These are phyloP conservation scores for Yarrowia deformans DNA, from an alignment of 805 yeast species.

Conservation along the genomic window DNA sequence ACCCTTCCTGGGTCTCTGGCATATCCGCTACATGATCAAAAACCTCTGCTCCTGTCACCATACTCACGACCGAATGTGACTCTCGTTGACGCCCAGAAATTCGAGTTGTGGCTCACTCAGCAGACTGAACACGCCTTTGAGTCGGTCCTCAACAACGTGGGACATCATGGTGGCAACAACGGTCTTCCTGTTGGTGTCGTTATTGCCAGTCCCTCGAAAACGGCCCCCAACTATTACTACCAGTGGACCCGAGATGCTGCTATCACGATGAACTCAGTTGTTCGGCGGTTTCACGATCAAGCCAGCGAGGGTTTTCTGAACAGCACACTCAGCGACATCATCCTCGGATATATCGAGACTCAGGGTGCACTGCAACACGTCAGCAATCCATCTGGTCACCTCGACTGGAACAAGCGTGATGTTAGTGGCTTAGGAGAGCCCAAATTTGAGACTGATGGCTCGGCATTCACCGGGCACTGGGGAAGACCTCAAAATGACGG, in stretches of 20 bases:
- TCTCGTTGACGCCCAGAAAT: conserved; percentile 16
- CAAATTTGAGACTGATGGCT: conserved; percentile 73
- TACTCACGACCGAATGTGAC: conserved; percentile 21
- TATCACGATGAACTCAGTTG: conserved; percentile 64
- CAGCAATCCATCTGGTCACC: conserved; percentile 72
- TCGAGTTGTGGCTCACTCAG: conserved; percentile 16
- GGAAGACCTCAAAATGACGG: conserved; percentile 98
- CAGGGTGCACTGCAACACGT: conserved; percentile 67
- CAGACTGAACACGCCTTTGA: conserved; percentile 31
- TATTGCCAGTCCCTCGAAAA: conserved; percentile 76
- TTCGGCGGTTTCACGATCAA: conserved; percentile 61
- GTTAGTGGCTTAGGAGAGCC: conserved; percentile 83
- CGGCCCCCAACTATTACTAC: conserved; percentile 78
- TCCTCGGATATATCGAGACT: conserved; percentile 71
- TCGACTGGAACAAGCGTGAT: conserved; percentile 44
- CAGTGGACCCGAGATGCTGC: conserved; percentile 95
- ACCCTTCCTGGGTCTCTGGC: background rate
- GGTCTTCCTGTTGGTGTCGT: conserved; percentile 12
- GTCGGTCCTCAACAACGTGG: conserved; percentile 18
- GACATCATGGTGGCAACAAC: background rate
- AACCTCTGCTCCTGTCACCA: background rate
- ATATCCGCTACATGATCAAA: background rate
- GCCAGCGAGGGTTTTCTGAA: conserved; percentile 42
- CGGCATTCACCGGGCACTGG: conserved; percentile 73
- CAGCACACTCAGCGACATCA: conserved; percentile 45